A percentile compares a stretch with the other conserved stretches of the same genome.
phyloP scores from a whole-genome alignment of 495 filamentous ascomycete species.

The Extremus antarcticus region DNA sequence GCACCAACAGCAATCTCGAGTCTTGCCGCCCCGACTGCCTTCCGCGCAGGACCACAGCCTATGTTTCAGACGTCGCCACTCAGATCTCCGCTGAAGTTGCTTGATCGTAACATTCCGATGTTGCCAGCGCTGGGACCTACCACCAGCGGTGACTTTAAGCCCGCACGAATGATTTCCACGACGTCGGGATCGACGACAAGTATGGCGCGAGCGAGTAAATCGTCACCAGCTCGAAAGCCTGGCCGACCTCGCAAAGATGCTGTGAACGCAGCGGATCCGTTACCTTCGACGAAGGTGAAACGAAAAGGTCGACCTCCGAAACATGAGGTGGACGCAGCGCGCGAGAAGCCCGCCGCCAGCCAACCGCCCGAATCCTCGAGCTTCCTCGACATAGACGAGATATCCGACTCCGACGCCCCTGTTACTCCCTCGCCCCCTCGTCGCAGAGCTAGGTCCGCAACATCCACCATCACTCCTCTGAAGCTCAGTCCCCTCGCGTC shows the following conservation, averaged over 20 bases:
- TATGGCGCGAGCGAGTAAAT: neutral
- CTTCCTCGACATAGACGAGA: conserved; percentile 29
- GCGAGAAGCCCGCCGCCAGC: neutral
- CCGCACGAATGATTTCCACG: no score
- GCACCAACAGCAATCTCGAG: no score
- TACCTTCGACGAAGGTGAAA: no score
- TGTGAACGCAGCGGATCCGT: neutral
- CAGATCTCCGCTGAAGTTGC: neutral
- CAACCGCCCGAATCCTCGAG: conserved; percentile 4
- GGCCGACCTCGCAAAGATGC: conserved; percentile 22
- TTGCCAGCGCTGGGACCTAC: no score
- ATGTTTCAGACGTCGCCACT: no score
- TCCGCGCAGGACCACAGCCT: no score
- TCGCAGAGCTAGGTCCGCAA: conserved; percentile 15
- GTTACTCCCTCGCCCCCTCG: conserved; percentile 26
- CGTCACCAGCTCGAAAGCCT: conserved; percentile 3
- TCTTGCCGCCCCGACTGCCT: no score
- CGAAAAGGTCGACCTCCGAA: neutral
- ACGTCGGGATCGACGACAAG: no score
- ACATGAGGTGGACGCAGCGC: no score
- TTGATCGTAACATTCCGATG: neutral
- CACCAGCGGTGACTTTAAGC: no score
- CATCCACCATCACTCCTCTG: conserved; percentile 9
- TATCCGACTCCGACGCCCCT: conserved; percentile 27
- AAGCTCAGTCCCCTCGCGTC: neutral